These are phyloP conservation scores for Pleurotus pulmonarius DNA, from an alignment of 768 basidiomycete genomes.

Conservation along the genomic window DNA sequence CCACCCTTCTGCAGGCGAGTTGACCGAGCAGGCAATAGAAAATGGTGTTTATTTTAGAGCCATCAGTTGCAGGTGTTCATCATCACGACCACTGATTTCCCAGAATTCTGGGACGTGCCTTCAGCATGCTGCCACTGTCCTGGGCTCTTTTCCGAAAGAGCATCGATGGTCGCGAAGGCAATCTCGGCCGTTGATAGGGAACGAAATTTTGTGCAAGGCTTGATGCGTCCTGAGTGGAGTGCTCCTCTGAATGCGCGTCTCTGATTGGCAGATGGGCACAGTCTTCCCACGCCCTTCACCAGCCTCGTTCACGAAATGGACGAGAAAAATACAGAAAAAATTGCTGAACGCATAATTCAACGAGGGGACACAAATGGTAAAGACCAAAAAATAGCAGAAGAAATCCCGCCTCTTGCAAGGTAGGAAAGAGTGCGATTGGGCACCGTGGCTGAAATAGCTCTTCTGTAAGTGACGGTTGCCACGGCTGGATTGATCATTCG, in stretches of 20 bases:
- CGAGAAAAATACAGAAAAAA: neutral
- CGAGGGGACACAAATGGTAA: neutral
- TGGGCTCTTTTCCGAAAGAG: constrained; percentile 4
- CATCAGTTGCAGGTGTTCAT: neutral
- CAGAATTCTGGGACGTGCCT: neutral
- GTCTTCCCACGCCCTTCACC: neutral
- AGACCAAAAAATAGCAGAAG: no score
- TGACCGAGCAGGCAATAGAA: neutral
- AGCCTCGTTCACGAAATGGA: no score
- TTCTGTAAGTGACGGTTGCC: constrained; percentile 5
- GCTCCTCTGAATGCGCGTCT: neutral
- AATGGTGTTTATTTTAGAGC: no score
- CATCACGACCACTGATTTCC: neutral
- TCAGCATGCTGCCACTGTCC: neutral
- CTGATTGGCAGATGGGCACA: constrained; percentile 1
- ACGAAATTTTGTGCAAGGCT: neutral
- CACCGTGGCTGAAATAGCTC: constrained; percentile 5
- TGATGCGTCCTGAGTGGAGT: neutral
- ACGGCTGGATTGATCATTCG: constrained; percentile 1
- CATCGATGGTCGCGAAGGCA: constrained; percentile 1
- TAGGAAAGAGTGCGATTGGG: neutral
- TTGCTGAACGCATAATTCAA: neutral
- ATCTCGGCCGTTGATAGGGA: constrained; percentile 6
- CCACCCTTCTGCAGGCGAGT: neutral
- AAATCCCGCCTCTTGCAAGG: neutral